These are phyloP conservation scores for Tetrahymena thermophila DNA, from an alignment of 73 alveolate genomes.

Conservation along the genomic window DNA sequence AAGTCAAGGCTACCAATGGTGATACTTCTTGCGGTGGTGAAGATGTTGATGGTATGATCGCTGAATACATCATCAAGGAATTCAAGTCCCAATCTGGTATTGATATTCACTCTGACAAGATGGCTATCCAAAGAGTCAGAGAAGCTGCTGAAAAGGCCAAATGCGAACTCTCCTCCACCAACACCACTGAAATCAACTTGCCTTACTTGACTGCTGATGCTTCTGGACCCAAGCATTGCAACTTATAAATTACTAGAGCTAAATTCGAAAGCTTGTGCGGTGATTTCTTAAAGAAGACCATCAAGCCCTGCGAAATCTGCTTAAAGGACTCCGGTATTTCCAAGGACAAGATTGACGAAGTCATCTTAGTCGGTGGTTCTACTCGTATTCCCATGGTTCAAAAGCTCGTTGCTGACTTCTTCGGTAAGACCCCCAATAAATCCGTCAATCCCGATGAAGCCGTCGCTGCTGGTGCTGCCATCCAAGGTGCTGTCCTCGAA, in stretches of 20 bases:
- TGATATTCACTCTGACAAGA: constrained; percentile 78
- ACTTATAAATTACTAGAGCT: constrained; percentile 78
- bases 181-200: constrained; percentile 81
- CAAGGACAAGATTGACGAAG: constrained; percentile 86
- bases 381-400: constrained; percentile 96
- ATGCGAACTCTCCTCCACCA: constrained; percentile 79
- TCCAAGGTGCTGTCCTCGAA: constrained; percentile 91
- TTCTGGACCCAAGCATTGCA: constrained; percentile 90
- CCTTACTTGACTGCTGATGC: constrained; percentile 88
- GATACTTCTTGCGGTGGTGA: constrained; percentile 98
- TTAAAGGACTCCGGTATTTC: constrained; percentile 84
- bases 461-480: constrained; percentile 99
- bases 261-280: constrained; percentile 63
- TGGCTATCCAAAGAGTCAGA: constrained; percentile 85
- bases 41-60: constrained; percentile 79
- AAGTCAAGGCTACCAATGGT: constrained; percentile 95
- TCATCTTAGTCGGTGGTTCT: constrained; percentile 96
- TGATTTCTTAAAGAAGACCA: constrained; percentile 60
- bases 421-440: constrained; percentile 68
- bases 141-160: constrained; percentile 95
- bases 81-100: constrained; percentile 75
- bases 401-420: constrained; percentile 75
- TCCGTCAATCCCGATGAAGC: constrained; percentile 96
- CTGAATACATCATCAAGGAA: constrained; percentile 62
- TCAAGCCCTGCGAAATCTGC: constrained; percentile 75